Conservation (phyloP, 331 rosid genomes). For the Malus hybrid region DNA sequence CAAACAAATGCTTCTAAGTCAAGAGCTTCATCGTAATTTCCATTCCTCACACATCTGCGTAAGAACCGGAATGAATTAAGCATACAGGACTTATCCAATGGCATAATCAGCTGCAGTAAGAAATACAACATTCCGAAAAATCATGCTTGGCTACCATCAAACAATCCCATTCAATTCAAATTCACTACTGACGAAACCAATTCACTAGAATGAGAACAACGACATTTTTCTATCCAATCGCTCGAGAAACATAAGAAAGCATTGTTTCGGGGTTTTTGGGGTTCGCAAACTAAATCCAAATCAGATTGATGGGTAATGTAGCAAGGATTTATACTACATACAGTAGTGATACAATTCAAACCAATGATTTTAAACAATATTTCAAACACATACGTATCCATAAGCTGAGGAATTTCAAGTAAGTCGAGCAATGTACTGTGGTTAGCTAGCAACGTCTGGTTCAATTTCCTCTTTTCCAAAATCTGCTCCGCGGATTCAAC, state of each 20-base stretch:
- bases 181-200: too few species aligned
- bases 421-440: constrained; percentile 94
- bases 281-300: neutral
- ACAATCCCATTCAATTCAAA: neutral
- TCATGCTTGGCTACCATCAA: neutral
- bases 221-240: too few species aligned
- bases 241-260: neutral
- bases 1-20: constrained; percentile 90
- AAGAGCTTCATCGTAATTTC: constrained; percentile 95
- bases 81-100: neutral
- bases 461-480: constrained; percentile 94
- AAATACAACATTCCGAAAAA: neutral
- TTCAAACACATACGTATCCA: constrained; percentile 76
- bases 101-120: neutral
- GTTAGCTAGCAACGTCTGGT: constrained; percentile 85
- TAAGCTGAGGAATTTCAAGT: constrained; percentile 98
- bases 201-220: too few species aligned
- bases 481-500: constrained; percentile 79
- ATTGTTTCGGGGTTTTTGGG: too few species aligned
- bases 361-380: constrained; percentile 6
- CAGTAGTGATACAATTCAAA: constrained; percentile 3
- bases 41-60: constrained; percentile 91
- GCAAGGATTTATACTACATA: neutral
- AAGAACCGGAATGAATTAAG: neutral
- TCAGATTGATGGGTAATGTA: neutral